phyloP scores from a whole-genome alignment of 1,284 basidiomycete species.

The Pulchroboletus neoregius region DNA sequence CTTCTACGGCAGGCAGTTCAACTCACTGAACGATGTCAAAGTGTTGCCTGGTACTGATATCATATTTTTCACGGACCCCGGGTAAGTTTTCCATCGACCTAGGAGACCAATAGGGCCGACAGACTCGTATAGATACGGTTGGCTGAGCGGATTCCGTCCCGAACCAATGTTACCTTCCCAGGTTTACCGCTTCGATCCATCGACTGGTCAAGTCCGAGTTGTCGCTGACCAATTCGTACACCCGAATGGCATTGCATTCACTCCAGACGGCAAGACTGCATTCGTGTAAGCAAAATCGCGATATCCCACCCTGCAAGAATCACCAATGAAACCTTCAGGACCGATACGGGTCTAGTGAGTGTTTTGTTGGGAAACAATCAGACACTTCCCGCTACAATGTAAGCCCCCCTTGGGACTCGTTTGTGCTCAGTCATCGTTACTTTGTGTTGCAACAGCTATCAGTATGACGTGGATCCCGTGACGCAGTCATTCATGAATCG shows the following conservation, averaged over 20 bases:
- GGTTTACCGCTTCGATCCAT: slow-evolving; percentile 69
- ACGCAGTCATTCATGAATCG: slow-evolving; percentile 58
- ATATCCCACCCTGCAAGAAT: not conserved
- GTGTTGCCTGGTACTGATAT: slow-evolving; percentile 63
- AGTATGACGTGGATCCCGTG: slow-evolving; percentile 61
- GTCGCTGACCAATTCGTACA: slow-evolving; percentile 66
- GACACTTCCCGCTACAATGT: slow-evolving; percentile 68
- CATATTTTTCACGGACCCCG: slow-evolving; percentile 65
- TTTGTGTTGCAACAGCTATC: slow-evolving; percentile 45
- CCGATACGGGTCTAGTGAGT: slow-evolving; percentile 48
- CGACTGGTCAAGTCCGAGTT: slow-evolving; percentile 58
- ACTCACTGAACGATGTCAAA: slow-evolving; percentile 76
- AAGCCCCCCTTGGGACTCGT: slow-evolving; percentile 19
- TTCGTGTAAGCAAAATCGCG: slow-evolving; percentile 52
- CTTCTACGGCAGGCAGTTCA: slow-evolving; percentile 75
- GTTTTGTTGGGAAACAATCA: slow-evolving; percentile 57
- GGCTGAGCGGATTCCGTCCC: slow-evolving; percentile 60
- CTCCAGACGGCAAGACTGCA: slow-evolving; percentile 57
- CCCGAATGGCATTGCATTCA: slow-evolving; percentile 68
- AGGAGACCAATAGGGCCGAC: not conserved
- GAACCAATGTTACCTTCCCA: slow-evolving; percentile 63
- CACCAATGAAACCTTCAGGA: slow-evolving; percentile 32
- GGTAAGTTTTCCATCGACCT: slow-evolving; percentile 37
- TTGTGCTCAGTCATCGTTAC: not conserved
- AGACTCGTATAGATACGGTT: slow-evolving; percentile 51